phyloP scores from a whole-genome alignment of 306 rosid genomes.

The Luffa aegyptiaca region DNA sequence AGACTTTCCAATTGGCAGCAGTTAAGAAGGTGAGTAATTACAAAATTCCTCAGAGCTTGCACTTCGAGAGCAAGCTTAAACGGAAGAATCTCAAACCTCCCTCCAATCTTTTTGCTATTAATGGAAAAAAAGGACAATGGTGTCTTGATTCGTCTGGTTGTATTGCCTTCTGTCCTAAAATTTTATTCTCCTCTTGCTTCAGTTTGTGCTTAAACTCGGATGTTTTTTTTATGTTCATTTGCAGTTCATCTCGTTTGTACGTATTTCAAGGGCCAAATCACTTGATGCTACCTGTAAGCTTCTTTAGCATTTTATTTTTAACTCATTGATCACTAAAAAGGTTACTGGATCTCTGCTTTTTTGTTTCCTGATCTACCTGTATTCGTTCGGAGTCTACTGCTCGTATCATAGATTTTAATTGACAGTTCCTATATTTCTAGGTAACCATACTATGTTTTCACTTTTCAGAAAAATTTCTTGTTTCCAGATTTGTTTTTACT shows the following conservation, averaged over 20 bases:
- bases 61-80: not conserved
- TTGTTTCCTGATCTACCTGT: not conserved
- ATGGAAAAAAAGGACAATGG: not conserved
- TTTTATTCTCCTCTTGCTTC: not conserved
- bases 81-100: not conserved
- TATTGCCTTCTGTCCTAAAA: not conserved
- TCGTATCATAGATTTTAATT: not conserved
- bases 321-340: not conserved
- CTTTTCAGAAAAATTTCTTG: not conserved
- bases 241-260: slow-evolving; percentile 88
- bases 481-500: not conserved
- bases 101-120: not conserved
- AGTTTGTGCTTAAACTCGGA: not conserved
- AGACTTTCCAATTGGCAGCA: not conserved
- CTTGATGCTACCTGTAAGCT: slow-evolving; percentile 82
- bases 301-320: not conserved
- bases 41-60: not conserved
- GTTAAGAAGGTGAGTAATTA: not conserved
- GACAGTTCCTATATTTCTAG: not conserved
- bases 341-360: not conserved
- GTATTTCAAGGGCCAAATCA: slow-evolving; percentile 87
- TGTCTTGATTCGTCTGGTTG: not conserved
- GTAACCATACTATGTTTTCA: not conserved
- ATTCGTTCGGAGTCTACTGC: not conserved
- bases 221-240: not conserved